Conservation (phyloP, 2,329 filamentous ascomycete genomes). For the Fusarium nematophilum region DNA sequence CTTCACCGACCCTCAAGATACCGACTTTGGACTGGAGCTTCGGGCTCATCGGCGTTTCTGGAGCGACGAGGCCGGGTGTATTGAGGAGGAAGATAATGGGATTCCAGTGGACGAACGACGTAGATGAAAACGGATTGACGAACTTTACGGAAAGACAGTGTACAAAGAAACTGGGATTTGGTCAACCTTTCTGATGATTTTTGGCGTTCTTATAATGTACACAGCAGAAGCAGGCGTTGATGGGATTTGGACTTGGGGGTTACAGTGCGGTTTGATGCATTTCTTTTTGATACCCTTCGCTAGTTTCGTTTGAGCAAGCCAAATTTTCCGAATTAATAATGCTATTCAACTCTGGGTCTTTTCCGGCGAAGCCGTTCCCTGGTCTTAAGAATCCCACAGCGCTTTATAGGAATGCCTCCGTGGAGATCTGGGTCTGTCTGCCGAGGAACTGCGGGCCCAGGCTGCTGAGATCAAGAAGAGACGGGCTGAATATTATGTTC, state of each 20-base stretch:
- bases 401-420: no score
- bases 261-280: conserved; percentile 21
- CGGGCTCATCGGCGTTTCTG: conserved; percentile 50
- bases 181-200: conserved; percentile 18
- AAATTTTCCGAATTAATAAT: conserved; percentile 12
- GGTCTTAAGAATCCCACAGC: no score
- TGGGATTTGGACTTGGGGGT: conserved; percentile 10
- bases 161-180: conserved; percentile 19
- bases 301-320: conserved; percentile 26
- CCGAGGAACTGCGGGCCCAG: no score
- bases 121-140: conserved; percentile 31
- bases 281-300: conserved; percentile 40
- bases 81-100: conserved; percentile 52
- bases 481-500: no score
- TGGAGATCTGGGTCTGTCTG: no score
- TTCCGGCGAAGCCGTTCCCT: no score
- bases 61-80: conserved; percentile 49
- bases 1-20: conserved; percentile 45
- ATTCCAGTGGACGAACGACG: conserved; percentile 37
- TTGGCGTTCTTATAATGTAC: conserved; percentile 22
- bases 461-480: no score
- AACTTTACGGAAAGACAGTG: conserved; percentile 15
- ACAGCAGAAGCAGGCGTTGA: conserved; percentile 24
- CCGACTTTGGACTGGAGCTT: conserved; percentile 51
- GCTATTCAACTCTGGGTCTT: not conserved